These are phyloP conservation scores for Jacaranda mimosifolia DNA, from an alignment of 257 asterid species.

Conservation along the genomic window DNA sequence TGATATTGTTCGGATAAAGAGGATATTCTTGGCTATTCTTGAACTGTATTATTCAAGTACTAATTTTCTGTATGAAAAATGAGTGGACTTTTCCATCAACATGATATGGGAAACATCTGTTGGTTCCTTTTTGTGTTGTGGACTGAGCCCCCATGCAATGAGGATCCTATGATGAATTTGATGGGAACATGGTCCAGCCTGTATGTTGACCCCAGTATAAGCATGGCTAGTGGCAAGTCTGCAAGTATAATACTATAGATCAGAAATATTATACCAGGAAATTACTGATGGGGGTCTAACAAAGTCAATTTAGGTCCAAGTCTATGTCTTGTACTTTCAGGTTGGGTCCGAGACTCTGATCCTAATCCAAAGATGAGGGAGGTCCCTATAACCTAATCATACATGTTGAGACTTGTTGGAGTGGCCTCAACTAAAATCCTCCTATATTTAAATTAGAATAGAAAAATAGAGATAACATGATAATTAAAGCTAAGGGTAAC, in stretches of 20 bases:
- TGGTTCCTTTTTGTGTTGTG: neutral
- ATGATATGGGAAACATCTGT: slow-evolving; percentile 8
- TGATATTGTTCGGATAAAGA: slow-evolving; percentile 7
- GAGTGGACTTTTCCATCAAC: slow-evolving; percentile 2
- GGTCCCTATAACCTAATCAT: too few relatives aligned
- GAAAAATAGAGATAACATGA: too few relatives aligned
- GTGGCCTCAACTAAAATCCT: too few relatives aligned
- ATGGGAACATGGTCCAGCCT: slow-evolving; percentile 50
- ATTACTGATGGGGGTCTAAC: neutral
- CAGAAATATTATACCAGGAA: neutral
- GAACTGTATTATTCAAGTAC: slow-evolving; percentile 14
- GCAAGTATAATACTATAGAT: neutral
- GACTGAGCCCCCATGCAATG: slow-evolving; percentile 16
- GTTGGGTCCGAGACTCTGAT: too few relatives aligned
- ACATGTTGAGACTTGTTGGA: too few relatives aligned
- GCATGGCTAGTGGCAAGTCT: slow-evolving; percentile 21
- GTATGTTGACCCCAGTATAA: slow-evolving; percentile 33
- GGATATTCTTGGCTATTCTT: neutral
- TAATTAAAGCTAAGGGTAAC: too few relatives aligned
- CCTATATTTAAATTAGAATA: too few relatives aligned
- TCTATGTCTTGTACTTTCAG: too few relatives aligned
- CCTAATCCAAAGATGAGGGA: too few relatives aligned
- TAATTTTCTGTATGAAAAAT: neutral
- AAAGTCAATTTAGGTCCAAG: too few relatives aligned
- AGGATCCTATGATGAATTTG: slow-evolving; percentile 32